phyloP scores from a whole-genome alignment of 1,284 basidiomycete species.

The Retiboletus flavoniger region DNA sequence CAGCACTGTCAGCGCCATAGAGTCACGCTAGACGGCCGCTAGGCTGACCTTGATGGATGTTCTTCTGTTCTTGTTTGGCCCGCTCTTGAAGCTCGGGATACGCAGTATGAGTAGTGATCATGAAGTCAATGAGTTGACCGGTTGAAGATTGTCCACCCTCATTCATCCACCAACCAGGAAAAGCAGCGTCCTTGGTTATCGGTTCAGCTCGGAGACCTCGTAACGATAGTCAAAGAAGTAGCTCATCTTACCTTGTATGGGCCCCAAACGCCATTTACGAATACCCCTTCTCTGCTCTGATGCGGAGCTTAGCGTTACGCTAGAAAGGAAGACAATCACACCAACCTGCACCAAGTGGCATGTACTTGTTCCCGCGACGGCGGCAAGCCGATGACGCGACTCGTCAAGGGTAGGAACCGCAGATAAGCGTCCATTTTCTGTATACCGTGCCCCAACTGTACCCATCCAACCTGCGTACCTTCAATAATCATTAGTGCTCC shows the following conservation, averaged over 20 bases:
- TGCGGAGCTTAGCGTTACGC: conserved; percentile 13
- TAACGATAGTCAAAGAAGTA: neutral
- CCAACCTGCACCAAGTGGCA: conserved; percentile 88
- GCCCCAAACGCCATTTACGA: conserved; percentile 95
- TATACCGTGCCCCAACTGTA: conserved; percentile 84
- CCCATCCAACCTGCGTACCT: conserved; percentile 99
- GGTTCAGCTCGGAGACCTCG: neutral
- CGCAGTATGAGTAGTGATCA: conserved; percentile 90
- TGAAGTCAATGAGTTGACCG: conserved; percentile 96
- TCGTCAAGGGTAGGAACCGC: conserved; percentile 65
- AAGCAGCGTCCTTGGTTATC: conserved; percentile 66
- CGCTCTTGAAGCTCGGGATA: conserved; percentile 66
- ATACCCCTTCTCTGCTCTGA: conserved; percentile 77
- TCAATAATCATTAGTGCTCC: conserved; percentile 4
- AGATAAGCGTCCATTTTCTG: conserved; percentile 52
- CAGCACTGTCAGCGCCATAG: neutral
- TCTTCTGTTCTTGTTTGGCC: conserved; percentile 52
- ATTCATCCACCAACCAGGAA: conserved; percentile 98
- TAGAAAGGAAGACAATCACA: neutral
- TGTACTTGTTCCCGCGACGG: conserved; percentile 93
- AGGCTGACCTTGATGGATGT: conserved; percentile 55
- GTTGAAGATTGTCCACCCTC: conserved; percentile 98
- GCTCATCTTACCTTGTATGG: conserved; percentile 72
- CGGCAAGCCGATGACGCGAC: conserved; percentile 81
- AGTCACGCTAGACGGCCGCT: neutral